phyloP scores from a whole-genome alignment of 1,139 yeast genomes.

The Blastobotrys serpentis region DNA sequence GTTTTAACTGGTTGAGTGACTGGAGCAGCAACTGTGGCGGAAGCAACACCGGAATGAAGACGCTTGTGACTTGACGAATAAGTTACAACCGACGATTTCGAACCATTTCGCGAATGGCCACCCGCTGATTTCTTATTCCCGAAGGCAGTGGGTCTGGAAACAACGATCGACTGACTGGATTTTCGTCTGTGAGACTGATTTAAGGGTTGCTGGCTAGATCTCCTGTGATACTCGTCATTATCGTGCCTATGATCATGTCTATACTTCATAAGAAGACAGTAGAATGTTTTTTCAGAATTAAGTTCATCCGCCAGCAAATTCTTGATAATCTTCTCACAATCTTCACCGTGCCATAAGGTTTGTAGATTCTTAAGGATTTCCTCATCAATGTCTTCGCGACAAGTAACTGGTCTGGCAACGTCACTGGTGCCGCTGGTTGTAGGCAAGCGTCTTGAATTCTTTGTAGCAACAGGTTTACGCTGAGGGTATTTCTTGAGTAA shows the following conservation, averaged over 20 bases:
- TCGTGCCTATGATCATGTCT: constrained; percentile 64
- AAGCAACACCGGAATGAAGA: constrained; percentile 23
- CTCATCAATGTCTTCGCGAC: constrained; percentile 63
- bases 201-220: constrained; percentile 7
- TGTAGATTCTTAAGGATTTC: constrained; percentile 84
- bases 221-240: constrained; percentile 8
- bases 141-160: constrained; percentile 8
- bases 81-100: constrained; percentile 26
- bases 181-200: constrained; percentile 16
- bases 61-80: constrained; percentile 30
- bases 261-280: constrained; percentile 77
- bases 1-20: not conserved
- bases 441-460: constrained; percentile 12
- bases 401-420: constrained; percentile 45
- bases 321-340: constrained; percentile 56
- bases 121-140: constrained; percentile 1
- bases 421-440: constrained; percentile 16
- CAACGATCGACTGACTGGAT: constrained; percentile 18
- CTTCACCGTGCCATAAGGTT: constrained; percentile 88
- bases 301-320: constrained; percentile 58
- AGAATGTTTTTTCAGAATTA: constrained; percentile 87
- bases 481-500: constrained; percentile 68
- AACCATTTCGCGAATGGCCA: constrained; percentile 26
- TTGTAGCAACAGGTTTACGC: not conserved
- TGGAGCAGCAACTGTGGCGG: constrained; percentile 9